Evolutionary conservation across 2,329 filamentous ascomycete genomes (phyloP).

Genomic region (Neoascochyta sp.): DNA sequence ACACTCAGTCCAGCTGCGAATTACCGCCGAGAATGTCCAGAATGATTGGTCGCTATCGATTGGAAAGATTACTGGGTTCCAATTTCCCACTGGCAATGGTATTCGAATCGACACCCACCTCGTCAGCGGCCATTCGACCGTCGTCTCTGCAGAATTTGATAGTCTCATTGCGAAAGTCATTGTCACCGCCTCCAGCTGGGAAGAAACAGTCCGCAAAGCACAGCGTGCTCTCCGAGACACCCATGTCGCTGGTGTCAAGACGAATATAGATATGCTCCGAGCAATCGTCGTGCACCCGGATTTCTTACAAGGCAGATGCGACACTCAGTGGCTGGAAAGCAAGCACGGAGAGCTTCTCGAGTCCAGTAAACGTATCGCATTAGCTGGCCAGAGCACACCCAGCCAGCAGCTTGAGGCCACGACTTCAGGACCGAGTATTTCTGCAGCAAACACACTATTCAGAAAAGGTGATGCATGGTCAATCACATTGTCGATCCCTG

Average conservation of each 20-base stretch:
- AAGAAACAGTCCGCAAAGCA: slow-evolving; percentile 52
- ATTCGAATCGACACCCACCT: slow-evolving; percentile 57
- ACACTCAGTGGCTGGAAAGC: slow-evolving; percentile 57
- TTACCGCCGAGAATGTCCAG: slow-evolving; percentile 56
- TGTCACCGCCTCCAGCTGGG: slow-evolving; percentile 53
- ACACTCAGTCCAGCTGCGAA: slow-evolving; percentile 54
- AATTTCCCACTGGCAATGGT: slow-evolving; percentile 56
- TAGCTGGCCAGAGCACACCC: slow-evolving; percentile 3
- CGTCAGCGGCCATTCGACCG: slow-evolving; percentile 38
- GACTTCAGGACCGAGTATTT: slow-evolving; percentile 5
- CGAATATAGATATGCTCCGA: slow-evolving; percentile 54
- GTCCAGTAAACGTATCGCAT: slow-evolving; percentile 22
- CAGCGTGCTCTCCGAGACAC: slow-evolving; percentile 55
- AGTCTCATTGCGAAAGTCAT: slow-evolving; percentile 59
- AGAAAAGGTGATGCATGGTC: slow-evolving; percentile 59
- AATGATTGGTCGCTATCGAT: slow-evolving; percentile 56
- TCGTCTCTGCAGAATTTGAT: slow-evolving; percentile 57
- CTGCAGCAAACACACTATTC: slow-evolving; percentile 46
- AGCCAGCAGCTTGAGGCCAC: slow-evolving; percentile 2
- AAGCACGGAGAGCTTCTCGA: slow-evolving; percentile 44
- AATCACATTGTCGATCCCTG: slow-evolving; percentile 44
- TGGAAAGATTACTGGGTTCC: slow-evolving; percentile 55
- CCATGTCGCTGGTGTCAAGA: slow-evolving; percentile 55
- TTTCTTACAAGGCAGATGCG: slow-evolving; percentile 48
- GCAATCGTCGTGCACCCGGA: slow-evolving; percentile 52